These are phyloP conservation scores for Volvox reticuliferus DNA, from an alignment of 139 green algal species.

Conservation along the genomic window DNA sequence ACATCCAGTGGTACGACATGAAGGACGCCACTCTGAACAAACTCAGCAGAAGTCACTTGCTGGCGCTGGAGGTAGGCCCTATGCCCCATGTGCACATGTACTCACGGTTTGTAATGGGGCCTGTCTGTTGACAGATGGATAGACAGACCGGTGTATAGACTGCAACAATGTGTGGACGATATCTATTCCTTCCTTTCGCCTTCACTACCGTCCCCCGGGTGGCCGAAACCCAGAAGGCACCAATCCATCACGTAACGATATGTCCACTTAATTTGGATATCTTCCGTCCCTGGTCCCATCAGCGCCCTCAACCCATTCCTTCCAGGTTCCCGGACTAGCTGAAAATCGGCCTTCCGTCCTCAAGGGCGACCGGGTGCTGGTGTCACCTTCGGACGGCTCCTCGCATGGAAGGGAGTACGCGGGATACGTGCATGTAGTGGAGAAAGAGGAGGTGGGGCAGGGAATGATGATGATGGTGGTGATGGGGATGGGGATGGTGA, in stretches of 20 bases:
- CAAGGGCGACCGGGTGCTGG: slow-evolving; percentile 58
- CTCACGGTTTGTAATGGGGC: no score
- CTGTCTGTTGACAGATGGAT: neutral
- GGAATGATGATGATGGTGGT: no score
- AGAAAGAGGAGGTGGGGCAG: slow-evolving; percentile 47
- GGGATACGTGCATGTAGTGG: slow-evolving; percentile 55
- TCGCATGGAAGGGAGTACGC: slow-evolving; percentile 49
- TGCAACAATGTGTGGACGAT: neutral
- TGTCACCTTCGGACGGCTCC: neutral
- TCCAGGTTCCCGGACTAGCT: slow-evolving; percentile 59
- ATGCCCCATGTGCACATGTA: neutral
- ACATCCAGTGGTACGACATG: slow-evolving; percentile 65
- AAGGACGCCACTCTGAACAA: neutral
- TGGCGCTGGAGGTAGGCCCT: slow-evolving; percentile 35
- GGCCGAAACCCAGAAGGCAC: no score
- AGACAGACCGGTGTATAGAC: no score
- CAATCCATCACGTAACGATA: no score
- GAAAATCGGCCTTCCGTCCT: slow-evolving; percentile 66
- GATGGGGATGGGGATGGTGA: no score
- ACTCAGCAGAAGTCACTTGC: neutral
- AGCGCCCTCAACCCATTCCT: neutral
- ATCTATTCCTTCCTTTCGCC: no score
- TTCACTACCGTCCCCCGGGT: no score
- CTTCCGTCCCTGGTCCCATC: neutral
- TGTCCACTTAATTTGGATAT: no score